Conservation (phyloP, 2,329 filamentous ascomycete species). For the Pleomassaria siparia region DNA sequence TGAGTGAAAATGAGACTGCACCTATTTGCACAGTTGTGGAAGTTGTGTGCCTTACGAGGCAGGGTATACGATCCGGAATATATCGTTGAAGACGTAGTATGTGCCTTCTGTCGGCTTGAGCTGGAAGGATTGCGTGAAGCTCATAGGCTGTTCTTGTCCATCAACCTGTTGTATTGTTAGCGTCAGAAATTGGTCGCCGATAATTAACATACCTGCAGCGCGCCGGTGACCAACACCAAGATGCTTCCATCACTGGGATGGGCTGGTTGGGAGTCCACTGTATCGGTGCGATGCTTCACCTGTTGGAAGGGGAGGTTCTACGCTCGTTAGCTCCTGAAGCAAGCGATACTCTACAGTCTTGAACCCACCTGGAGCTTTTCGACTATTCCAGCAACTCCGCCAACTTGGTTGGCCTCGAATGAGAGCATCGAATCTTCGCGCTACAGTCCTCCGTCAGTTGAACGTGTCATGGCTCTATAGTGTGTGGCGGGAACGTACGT, state of each 20-base stretch:
- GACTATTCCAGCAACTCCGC: constrained; percentile 67
- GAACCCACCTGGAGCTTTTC: constrained; percentile 74
- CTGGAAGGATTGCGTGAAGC: constrained; percentile 88
- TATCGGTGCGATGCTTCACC: constrained; percentile 75
- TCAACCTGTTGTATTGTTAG: constrained; percentile 65
- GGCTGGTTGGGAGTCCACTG: constrained; percentile 81
- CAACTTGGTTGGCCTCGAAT: constrained; percentile 72
- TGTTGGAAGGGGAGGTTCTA: constrained; percentile 79
- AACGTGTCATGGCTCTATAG: constrained; percentile 4
- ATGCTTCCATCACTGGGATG: constrained; percentile 67
- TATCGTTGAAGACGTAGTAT: constrained; percentile 90
- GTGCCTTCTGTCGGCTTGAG: constrained; percentile 69
- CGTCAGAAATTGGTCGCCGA: neutral
- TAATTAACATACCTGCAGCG: constrained; percentile 67
- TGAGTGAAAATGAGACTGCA: neutral
- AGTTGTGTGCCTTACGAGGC: constrained; percentile 31
- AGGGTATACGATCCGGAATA: constrained; percentile 85
- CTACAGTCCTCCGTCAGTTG: constrained; percentile 50
- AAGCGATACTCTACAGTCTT: neutral
- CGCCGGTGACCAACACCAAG: constrained; percentile 84
- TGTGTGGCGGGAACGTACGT: constrained; percentile 61
- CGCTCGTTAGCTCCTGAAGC: constrained; percentile 20
- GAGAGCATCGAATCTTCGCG: constrained; percentile 87
- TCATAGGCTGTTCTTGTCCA: constrained; percentile 82
- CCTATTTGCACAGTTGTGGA: neutral